Evolutionary conservation across 2,329 filamentous ascomycete genomes (phyloP), one percentile per base, ranked within the genome.

Genomic region (Trichothecium roseum): DNA sequence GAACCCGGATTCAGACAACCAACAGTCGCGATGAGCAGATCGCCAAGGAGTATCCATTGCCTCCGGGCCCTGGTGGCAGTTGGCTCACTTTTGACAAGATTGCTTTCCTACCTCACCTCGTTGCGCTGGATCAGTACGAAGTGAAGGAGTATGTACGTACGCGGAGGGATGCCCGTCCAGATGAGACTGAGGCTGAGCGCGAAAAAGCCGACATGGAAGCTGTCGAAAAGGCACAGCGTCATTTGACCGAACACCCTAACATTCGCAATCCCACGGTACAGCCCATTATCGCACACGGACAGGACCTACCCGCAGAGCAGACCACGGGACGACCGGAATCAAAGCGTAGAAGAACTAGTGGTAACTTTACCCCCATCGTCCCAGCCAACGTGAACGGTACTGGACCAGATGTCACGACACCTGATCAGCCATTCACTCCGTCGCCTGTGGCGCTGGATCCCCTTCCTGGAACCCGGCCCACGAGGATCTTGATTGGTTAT

Each of bases 1-100:
- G 75, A 18, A 78, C 74, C 3, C 65, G 73, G 6, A 69, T 78
- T 27, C 69, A 74, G 45, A 56, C 60, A 1, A 56, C 59, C 33
- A 72, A 66, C 30, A 63, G 67, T 16, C 48, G 55, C 3, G 71
- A 71, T 10, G 61, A 69, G 9, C 47, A 57, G 3, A 57, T 78
- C 18, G 57, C 63, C 5, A 50, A 59, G 28, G 56, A 62, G 18
- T 63, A 63, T 48, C 57, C 71, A 22, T 46, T 74, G 4, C 74
- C 73, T 2, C 66, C 70, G 3, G 74, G 73, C 1, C 70, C 73
- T 2, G 74, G 74, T 16, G 74, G 72, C 36, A 77, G 72, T 49
- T 79, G 74, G 74, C 72, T 78, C 17, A 78, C 73, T 0, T 78
- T 78, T 44, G 69, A 76, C 38, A 62, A 70, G 15, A 64, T 78